A percentile compares a stretch with the other conserved stretches of the same genome.
These are phyloP conservation scores for Puccinia horiana DNA, from an alignment of 1,284 basidiomycete species.

Conservation along the genomic window DNA sequence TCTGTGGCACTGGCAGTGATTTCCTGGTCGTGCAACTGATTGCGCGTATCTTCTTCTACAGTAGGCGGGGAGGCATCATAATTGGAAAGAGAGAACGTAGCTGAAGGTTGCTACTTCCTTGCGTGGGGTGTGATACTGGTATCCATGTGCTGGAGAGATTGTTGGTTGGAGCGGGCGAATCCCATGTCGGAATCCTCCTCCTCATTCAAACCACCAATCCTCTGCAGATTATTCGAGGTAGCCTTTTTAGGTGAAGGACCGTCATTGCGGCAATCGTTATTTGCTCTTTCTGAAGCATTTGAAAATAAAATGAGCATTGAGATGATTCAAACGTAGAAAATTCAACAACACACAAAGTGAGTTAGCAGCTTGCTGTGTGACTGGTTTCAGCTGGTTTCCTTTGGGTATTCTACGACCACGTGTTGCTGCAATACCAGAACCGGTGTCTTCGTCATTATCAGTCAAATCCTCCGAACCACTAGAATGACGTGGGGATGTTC, in stretches of 20 bases:
- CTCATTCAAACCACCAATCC: constrained; percentile 6
- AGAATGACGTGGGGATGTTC: neutral
- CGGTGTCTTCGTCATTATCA: constrained; percentile 42
- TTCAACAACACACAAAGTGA: too few species aligned
- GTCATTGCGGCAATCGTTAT: neutral
- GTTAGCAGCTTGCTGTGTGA: constrained; percentile 21
- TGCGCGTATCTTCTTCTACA: neutral
- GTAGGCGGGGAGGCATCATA: neutral
- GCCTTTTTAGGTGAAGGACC: neutral
- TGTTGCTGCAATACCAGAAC: constrained; percentile 33
- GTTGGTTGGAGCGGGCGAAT: neutral
- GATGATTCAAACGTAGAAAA: too few species aligned
- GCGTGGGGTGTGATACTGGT: neutral
- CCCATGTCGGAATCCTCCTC: neutral
- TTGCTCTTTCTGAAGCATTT: neutral
- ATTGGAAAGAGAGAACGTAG: constrained; percentile 34
- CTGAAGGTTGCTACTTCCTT: constrained; percentile 28
- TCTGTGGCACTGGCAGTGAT: constrained; percentile 27
- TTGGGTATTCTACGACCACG: constrained; percentile 27
- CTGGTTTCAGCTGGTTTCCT: constrained; percentile 4
- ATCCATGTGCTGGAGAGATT: neutral
- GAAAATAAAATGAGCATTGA: too few species aligned
- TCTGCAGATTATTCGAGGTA: constrained; percentile 21
- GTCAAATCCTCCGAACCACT: constrained; percentile 32
- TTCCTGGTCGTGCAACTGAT: constrained; percentile 16